Conservation (phyloP, 495 filamentous ascomycete genomes). For the Podospora didyma region DNA sequence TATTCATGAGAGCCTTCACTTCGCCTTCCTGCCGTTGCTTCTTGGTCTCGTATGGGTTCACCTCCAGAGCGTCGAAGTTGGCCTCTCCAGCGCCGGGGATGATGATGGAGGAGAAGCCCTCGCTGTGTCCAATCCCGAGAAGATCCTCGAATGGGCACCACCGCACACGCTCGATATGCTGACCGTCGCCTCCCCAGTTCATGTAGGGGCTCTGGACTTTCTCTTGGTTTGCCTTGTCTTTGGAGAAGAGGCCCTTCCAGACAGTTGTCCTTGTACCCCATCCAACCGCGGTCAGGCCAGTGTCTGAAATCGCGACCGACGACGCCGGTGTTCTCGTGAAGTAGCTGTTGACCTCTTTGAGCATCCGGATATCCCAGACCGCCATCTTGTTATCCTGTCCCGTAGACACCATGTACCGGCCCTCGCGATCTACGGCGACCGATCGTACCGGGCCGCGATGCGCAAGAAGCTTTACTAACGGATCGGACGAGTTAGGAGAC, state of each 20-base stretch:
- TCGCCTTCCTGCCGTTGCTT: conserved; percentile 94
- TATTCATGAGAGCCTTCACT: conserved; percentile 82
- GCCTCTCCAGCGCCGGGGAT: conserved; percentile 93
- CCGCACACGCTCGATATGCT: conserved; percentile 69
- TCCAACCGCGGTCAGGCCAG: conserved; percentile 78
- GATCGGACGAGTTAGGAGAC: conserved; percentile 86
- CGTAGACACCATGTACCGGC: conserved; percentile 91
- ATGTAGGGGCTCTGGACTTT: conserved; percentile 89
- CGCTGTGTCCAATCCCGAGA: conserved; percentile 75
- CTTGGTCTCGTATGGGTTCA: conserved; percentile 93
- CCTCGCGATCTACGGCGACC: conserved; percentile 80
- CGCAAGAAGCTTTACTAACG: conserved; percentile 90
- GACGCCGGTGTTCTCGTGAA: conserved; percentile 83
- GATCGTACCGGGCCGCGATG: conserved; percentile 89
- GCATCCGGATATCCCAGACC: conserved; percentile 95
- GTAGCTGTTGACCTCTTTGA: conserved; percentile 86
- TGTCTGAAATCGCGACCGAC: conserved; percentile 82
- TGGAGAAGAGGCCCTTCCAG: conserved; percentile 84
- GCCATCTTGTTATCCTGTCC: conserved; percentile 90
- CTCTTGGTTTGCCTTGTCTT: conserved; percentile 58
- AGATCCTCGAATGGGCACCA: conserved; percentile 97
- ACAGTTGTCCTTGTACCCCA: conserved; percentile 88
- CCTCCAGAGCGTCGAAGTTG: conserved; percentile 90
- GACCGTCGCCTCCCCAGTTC: conserved; percentile 84
- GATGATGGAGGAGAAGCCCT: conserved; percentile 84